Percentiles rank a stretch among this genome's conserved stretches.
Conservation (phyloP, 2,329 filamentous ascomycete genomes). For the Exophiala dermatitidis region DNA sequence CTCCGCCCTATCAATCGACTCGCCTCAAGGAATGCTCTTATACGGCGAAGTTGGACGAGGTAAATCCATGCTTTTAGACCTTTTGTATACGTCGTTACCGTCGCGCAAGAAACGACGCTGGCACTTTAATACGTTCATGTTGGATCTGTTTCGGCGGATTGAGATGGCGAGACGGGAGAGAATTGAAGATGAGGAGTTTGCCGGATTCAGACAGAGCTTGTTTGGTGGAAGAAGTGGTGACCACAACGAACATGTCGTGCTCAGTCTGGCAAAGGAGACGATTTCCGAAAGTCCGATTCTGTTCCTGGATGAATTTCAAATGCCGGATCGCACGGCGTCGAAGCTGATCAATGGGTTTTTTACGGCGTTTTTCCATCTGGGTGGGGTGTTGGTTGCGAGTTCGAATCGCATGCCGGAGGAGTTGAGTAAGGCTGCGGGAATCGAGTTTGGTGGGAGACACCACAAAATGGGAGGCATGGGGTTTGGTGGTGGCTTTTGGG, state of each 20-base stretch:
- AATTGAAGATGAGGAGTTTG: not conserved
- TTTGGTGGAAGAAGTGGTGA: slow-evolving; percentile 6
- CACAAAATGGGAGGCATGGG: not conserved
- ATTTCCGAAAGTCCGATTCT: slow-evolving; percentile 67
- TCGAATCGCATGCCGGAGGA: slow-evolving; percentile 81
- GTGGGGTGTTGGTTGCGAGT: slow-evolving; percentile 70
- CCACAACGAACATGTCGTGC: slow-evolving; percentile 59
- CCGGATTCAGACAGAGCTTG: slow-evolving; percentile 1
- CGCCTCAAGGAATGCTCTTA: slow-evolving; percentile 66
- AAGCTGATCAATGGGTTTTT: slow-evolving; percentile 75
- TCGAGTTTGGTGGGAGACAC: slow-evolving; percentile 48
- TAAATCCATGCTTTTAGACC: slow-evolving; percentile 77
- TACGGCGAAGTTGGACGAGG: slow-evolving; percentile 77
- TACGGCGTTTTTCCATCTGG: slow-evolving; percentile 72
- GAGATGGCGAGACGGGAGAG: slow-evolving; percentile 53
- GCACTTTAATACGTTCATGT: slow-evolving; percentile 84
- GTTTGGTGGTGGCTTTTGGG: slow-evolving; percentile 17
- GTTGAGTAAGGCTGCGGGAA: slow-evolving; percentile 64
- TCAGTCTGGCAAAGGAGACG: slow-evolving; percentile 69
- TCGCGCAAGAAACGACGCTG: slow-evolving; percentile 65
- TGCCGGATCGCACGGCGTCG: slow-evolving; percentile 68
- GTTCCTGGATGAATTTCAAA: slow-evolving; percentile 77
- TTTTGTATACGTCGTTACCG: slow-evolving; percentile 71
- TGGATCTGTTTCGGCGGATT: slow-evolving; percentile 65
- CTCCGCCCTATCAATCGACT: slow-evolving; percentile 62